These are phyloP conservation scores for Kurtzmaniella fragi DNA, from an alignment of 805 yeast species.

Conservation along the genomic window DNA sequence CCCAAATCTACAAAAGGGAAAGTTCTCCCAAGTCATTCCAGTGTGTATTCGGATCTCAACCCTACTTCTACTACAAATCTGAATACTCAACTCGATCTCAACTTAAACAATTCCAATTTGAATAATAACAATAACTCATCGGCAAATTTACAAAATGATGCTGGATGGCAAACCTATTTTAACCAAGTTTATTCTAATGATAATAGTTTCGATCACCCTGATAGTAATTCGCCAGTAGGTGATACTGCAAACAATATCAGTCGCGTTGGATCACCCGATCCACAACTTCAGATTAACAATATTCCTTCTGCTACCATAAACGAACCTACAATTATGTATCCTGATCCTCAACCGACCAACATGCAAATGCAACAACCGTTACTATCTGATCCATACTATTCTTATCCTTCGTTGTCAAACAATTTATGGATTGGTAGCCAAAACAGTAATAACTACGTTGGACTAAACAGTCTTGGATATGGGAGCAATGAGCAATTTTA, in stretches of 20 bases:
- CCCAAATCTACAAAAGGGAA: background rate
- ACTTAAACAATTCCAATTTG: background rate
- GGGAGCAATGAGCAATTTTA: conserved; percentile 5
- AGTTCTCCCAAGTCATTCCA: too few relatives aligned
- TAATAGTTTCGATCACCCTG: background rate
- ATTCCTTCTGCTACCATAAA: background rate
- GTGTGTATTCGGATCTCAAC: background rate
- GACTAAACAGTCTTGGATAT: conserved; percentile 1
- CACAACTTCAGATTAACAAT: background rate
- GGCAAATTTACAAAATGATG: background rate
- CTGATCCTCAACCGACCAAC: background rate
- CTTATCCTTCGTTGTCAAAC: background rate
- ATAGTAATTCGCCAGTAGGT: background rate
- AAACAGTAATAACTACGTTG: background rate
- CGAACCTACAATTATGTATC: background rate
- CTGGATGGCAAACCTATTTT: conserved; percentile 8
- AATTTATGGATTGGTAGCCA: background rate
- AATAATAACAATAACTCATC: too few relatives aligned
- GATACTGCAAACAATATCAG: background rate
- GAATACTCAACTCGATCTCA: background rate
- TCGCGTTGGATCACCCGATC: conserved; percentile 1
- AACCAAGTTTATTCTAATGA: conserved; percentile 14
- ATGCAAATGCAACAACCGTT: background rate
- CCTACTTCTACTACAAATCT: background rate
- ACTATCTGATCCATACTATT: background rate